A percentile compares a stretch with the other conserved stretches of the same genome.
Conservation (phyloP, 495 filamentous ascomycete species). For the Hypoxylon lienhwacheense region DNA sequence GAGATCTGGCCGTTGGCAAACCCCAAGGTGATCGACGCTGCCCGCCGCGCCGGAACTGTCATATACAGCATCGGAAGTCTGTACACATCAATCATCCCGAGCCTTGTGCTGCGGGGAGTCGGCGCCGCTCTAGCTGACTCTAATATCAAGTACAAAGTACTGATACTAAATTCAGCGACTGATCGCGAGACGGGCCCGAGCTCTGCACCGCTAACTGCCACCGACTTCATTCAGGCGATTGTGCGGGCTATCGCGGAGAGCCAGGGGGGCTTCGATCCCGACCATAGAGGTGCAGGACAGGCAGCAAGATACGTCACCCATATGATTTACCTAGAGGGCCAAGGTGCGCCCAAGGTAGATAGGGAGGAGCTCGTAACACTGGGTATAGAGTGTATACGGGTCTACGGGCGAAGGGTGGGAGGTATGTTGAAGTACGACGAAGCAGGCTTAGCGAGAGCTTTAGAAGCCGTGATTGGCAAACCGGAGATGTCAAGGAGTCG, state of each 20-base stretch:
- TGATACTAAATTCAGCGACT: conserved; percentile 79
- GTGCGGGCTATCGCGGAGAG: conserved; percentile 61
- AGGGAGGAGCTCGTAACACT: conserved; percentile 60
- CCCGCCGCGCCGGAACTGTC: conserved; percentile 64
- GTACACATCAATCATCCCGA: conserved; percentile 80
- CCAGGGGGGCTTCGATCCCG: conserved; percentile 48
- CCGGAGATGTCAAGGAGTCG: conserved; percentile 63
- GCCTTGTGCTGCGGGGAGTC: conserved; percentile 66
- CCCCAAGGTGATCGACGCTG: conserved; percentile 69
- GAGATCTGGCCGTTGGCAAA: conserved; percentile 84
- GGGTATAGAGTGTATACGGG: conserved; percentile 74
- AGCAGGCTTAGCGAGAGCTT: conserved; percentile 68
- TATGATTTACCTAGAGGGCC: conserved; percentile 76
- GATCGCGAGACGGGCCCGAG: conserved; percentile 84
- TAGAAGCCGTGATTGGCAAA: conserved; percentile 76
- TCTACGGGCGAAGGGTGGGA: conserved; percentile 70
- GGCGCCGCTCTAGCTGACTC: conserved; percentile 56
- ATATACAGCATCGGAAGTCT: conserved; percentile 90
- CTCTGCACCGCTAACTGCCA: conserved; percentile 61
- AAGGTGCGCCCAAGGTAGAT: conserved; percentile 71
- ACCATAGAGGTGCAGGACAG: conserved; percentile 13
- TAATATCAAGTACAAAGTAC: conserved; percentile 68
- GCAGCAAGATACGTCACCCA: conserved; percentile 74
- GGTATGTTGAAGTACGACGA: conserved; percentile 74
- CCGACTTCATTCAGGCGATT: conserved; percentile 79